Evolutionary conservation across 1,284 basidiomycete genomes (phyloP).

Genomic region (Sporisorium sorghi): DNA sequence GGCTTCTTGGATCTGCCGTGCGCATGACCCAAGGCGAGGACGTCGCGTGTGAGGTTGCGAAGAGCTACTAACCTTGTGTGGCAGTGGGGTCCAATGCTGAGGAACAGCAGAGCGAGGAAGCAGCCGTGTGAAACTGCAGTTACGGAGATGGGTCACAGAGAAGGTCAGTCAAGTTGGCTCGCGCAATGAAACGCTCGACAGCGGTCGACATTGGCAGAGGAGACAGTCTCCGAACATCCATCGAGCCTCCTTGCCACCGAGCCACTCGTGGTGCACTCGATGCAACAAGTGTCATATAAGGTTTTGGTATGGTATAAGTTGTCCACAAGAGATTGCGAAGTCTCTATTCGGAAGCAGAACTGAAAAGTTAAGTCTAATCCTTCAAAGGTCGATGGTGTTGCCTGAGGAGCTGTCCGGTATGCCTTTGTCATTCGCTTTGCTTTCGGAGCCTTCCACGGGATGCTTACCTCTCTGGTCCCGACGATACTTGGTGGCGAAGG

Average conservation of each 20-base stretch:
- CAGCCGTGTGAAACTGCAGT: background rate
- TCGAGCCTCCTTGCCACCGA: constrained; percentile 9
- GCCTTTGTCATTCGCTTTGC: background rate
- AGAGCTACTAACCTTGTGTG: constrained; percentile 22
- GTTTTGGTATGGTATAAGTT: constrained; percentile 54
- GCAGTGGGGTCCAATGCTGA: background rate
- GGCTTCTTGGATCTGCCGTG: background rate
- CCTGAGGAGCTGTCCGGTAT: background rate
- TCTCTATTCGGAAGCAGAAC: constrained; percentile 61
- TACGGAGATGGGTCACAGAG: background rate
- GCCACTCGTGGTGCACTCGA: background rate
- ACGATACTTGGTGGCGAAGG: background rate
- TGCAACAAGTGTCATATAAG: constrained; percentile 31
- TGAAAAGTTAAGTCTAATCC: constrained; percentile 49
- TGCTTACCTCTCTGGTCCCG: constrained; percentile 27
- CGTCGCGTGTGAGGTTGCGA: constrained; percentile 1
- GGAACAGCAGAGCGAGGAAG: background rate
- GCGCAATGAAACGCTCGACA: background rate
- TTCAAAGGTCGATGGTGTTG: constrained; percentile 14
- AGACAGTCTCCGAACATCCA: constrained; percentile 12
- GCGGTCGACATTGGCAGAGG: background rate
- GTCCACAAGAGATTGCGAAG: constrained; percentile 61
- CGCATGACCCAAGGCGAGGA: background rate
- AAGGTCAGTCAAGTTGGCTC: constrained; percentile 16
- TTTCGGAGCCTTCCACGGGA: background rate